Percentiles rank a stretch among this genome's conserved stretches.
These are phyloP conservation scores for Pichia terricola DNA, from an alignment of 1,139 yeast species.

Conservation along the genomic window DNA sequence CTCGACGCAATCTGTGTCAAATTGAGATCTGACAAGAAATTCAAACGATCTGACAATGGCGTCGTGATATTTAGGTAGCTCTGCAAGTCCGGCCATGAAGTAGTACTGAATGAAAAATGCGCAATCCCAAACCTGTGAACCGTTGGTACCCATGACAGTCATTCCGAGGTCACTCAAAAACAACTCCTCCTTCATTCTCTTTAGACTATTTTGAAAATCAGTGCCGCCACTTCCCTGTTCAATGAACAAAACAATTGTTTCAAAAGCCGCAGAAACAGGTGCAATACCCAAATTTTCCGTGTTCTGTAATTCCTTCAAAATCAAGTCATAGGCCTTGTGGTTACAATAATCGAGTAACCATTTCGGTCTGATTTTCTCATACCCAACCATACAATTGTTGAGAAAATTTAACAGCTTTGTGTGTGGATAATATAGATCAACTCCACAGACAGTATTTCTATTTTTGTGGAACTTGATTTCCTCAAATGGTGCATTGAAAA, in stretches of 20 bases:
- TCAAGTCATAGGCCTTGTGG: slow-evolving; percentile 47
- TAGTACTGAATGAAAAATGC: slow-evolving; percentile 84
- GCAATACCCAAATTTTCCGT: slow-evolving; percentile 85
- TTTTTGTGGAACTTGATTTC: slow-evolving; percentile 57
- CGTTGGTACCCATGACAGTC: slow-evolving; percentile 95
- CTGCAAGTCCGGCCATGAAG: slow-evolving; percentile 72
- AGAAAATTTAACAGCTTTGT: slow-evolving; percentile 54
- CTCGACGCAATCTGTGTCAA: slow-evolving; percentile 65
- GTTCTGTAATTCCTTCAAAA: slow-evolving; percentile 66
- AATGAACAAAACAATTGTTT: slow-evolving; percentile 54
- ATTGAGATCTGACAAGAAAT: slow-evolving; percentile 75
- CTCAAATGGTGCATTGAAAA: slow-evolving; percentile 59
- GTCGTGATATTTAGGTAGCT: slow-evolving; percentile 54
- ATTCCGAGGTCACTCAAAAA: slow-evolving; percentile 88
- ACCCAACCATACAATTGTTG: slow-evolving; percentile 50
- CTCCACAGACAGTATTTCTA: slow-evolving; percentile 82
- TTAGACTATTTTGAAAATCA: slow-evolving; percentile 45
- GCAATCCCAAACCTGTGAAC: slow-evolving; percentile 95
- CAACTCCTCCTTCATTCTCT: slow-evolving; percentile 63
- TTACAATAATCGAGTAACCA: slow-evolving; percentile 56
- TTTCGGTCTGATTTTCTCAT: slow-evolving; percentile 66
- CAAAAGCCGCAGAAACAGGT: slow-evolving; percentile 85
- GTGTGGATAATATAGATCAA: slow-evolving; percentile 92
- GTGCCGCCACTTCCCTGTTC: slow-evolving; percentile 67
- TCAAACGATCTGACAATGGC: slow-evolving; percentile 55